Base-by-base conservation (phyloP, 352 stramenopile genomes). In the Phytopythium mirpurense region DNA sequence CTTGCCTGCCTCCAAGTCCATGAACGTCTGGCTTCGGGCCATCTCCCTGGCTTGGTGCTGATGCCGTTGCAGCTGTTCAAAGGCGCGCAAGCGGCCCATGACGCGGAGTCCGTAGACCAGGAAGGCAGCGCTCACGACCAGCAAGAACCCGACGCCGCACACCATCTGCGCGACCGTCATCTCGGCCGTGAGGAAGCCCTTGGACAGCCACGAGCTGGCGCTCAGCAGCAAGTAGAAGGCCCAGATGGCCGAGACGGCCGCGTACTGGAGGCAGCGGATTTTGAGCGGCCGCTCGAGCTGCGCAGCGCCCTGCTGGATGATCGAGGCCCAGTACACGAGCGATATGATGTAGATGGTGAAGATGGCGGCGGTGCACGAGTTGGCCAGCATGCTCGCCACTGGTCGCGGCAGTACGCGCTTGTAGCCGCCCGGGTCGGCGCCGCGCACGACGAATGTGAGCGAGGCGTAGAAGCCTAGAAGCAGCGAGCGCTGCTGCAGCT, bases 341-440 rank as follows among this genome's bases (percentile, higher is more conserved):
- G 73, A 70, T 56, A 84, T 60, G 54, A 86, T 70, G 57, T 76
- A 83, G 49, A 86, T 68, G 1, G 74, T 76, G 63, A 73, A 83
- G 21, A 86, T 56, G 44, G 74, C 63, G 4, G 74, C 74, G 5
- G 78, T 88, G 40, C 78, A 88, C 36, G 75, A 72, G 56, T 88
- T 65, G 7, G 68, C 60, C 47, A 86, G 57, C 40, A 85, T 83
- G 4, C 68, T 64, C 11, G 51, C 47, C 24, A 86, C 31, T 0
- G 71, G 61, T 0, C 67, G 62, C 4, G 78, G 74, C 2, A 78
- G 50, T 34, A 73, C 70, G 49, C 82, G 64, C 11, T 64, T 71
- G 53, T 86, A 88, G 52, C 69, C 70, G 2, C 45, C 54, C 3
- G 78, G 78, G 37, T 88, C 78, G 7, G 81, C 62, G 23, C 69